Conservation (phyloP, 805 yeast genomes). For the Cyberlindnera suaveolens region DNA sequence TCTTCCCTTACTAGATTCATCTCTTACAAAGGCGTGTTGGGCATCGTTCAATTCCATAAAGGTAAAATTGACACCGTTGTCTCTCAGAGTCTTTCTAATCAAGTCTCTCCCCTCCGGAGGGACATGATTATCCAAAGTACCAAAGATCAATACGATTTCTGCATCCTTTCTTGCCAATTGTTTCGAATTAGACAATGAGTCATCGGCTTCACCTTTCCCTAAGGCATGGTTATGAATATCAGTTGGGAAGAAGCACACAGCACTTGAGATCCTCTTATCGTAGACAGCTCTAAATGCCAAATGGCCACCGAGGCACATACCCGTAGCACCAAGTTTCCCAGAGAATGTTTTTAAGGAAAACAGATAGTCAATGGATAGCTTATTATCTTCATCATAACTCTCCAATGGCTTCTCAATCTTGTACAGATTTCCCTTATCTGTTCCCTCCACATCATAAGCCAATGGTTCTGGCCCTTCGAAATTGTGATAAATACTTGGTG, state of each 20-base stretch:
- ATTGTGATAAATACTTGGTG: constrained; percentile 76
- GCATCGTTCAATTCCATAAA: constrained; percentile 74
- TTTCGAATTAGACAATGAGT: constrained; percentile 51
- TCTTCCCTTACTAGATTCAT: constrained; percentile 73
- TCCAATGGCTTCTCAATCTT: constrained; percentile 60
- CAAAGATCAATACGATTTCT: constrained; percentile 65
- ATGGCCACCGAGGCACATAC: constrained; percentile 86
- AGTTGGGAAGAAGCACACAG: constrained; percentile 75
- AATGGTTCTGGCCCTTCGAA: constrained; percentile 59
- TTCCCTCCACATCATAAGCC: constrained; percentile 65
- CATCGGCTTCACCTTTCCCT: constrained; percentile 60
- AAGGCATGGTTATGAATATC: constrained; percentile 67
- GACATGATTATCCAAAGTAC: constrained; percentile 75
- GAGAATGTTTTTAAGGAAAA: constrained; percentile 52
- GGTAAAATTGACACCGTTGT: constrained; percentile 55
- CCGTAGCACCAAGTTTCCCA: constrained; percentile 75
- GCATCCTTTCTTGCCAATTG: constrained; percentile 44
- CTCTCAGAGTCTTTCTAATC: constrained; percentile 55
- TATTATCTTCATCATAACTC: constrained; percentile 73
- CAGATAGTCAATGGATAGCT: constrained; percentile 57
- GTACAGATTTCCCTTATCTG: constrained; percentile 65
- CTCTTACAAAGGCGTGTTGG: constrained; percentile 79
- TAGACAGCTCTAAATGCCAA: constrained; percentile 68
- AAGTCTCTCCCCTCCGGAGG: constrained; percentile 72
- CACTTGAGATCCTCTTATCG: constrained; percentile 57